Conservation (phyloP, 140 eudicot genomes). For the Anethum foeniculum region DNA sequence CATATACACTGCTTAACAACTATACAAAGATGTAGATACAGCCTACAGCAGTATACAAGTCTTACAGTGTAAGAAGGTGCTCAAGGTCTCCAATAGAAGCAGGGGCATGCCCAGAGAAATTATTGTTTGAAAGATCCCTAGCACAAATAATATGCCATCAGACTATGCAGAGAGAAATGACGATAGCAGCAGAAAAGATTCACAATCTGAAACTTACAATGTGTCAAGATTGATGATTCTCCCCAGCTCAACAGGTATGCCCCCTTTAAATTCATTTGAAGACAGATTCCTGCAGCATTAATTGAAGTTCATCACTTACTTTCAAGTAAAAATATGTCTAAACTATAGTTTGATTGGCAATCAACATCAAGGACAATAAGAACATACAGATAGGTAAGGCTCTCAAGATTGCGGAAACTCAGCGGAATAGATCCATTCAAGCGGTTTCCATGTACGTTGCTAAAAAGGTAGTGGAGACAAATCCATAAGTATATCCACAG, state of each 20-base stretch:
- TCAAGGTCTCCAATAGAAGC: conserved; percentile 88
- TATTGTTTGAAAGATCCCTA: conserved; percentile 84
- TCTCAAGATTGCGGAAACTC: conserved; percentile 69
- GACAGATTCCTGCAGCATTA: conserved; percentile 60
- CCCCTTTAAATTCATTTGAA: conserved; percentile 62
- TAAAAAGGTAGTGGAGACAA: conserved; percentile 12
- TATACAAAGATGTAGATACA: not conserved
- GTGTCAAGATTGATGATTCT: conserved; percentile 77
- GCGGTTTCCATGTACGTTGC: conserved; percentile 87
- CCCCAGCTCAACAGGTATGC: conserved; percentile 67
- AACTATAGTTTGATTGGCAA: not conserved
- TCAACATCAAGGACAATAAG: not conserved
- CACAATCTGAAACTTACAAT: conserved; percentile 35
- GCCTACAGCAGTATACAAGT: not conserved
- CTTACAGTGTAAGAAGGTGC: conserved; percentile 84
- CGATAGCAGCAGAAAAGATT: not conserved
- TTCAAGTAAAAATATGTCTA: not conserved
- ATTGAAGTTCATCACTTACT: conserved; percentile 3
- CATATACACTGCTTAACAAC: not conserved
- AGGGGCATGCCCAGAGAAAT: conserved; percentile 66
- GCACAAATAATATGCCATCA: not conserved
- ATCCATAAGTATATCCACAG: not conserved
- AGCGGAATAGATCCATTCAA: conserved; percentile 79
- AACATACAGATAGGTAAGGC: conserved; percentile 80
- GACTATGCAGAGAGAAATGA: not conserved